These are phyloP conservation scores for Candida endomychidarum DNA, from an alignment of 805 yeast genomes.

Conservation along the genomic window DNA sequence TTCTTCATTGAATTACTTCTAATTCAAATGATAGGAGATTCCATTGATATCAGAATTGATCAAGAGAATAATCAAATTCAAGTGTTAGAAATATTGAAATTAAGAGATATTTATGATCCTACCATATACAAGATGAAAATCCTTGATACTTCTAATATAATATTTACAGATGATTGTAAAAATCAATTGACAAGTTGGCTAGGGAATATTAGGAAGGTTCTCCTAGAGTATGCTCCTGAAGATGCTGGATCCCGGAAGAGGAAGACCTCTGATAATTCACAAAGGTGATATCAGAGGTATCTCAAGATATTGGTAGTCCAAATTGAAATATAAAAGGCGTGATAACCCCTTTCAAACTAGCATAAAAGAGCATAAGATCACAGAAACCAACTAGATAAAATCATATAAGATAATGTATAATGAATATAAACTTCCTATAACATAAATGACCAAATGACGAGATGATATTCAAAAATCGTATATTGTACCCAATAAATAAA, in stretches of 20 bases:
- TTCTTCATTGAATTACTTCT: slow-evolving; percentile 12
- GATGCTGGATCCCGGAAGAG: slow-evolving; percentile 10
- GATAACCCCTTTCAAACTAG: no score
- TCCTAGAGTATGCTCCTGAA: slow-evolving; percentile 11
- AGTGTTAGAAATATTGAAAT: slow-evolving; percentile 19
- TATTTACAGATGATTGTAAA: slow-evolving; percentile 20
- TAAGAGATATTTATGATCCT: slow-evolving; percentile 35
- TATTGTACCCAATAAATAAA: slow-evolving; percentile 10
- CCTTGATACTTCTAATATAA: slow-evolving; percentile 18
- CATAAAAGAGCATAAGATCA: no score
- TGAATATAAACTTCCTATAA: background rate
- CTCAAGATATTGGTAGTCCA: no score
- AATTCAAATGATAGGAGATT: slow-evolving; percentile 14
- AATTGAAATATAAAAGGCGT: no score
- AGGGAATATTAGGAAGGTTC: slow-evolving; percentile 15
- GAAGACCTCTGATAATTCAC: slow-evolving; percentile 7
- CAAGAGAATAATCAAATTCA: slow-evolving; percentile 19
- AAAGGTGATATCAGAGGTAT: no score
- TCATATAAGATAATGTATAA: no score
- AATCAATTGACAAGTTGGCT: slow-evolving; percentile 25
- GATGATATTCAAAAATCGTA: background rate
- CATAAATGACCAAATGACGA: background rate
- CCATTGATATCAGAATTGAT: slow-evolving; percentile 29
- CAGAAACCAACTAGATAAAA: no score
- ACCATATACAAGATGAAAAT: slow-evolving; percentile 21